Conservation (phyloP, 495 filamentous ascomycete genomes). For the Platismatia glauca region DNA sequence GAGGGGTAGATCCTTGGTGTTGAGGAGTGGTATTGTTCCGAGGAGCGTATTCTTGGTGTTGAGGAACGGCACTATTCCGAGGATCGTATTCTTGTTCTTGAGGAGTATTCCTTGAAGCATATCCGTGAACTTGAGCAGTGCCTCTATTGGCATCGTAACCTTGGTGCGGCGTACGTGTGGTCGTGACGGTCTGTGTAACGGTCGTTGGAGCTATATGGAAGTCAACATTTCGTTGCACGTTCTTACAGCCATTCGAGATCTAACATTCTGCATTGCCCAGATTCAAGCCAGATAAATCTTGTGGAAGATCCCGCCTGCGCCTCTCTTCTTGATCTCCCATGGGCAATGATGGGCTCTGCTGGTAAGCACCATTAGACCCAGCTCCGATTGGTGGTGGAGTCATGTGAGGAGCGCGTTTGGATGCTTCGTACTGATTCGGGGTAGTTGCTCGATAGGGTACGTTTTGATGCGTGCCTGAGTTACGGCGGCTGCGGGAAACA, state of each 20-base stretch:
- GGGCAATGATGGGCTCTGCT: slow-evolving; percentile 4
- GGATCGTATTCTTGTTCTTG: background rate
- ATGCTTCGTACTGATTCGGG: slow-evolving; percentile 3
- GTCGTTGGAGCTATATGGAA: slow-evolving; percentile 10
- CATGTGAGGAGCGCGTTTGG: slow-evolving; percentile 2
- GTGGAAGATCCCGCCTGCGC: slow-evolving; percentile 10
- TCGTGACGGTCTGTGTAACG: slow-evolving; percentile 4
- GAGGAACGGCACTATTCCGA: background rate
- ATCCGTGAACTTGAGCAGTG: background rate
- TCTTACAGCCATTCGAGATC: background rate
- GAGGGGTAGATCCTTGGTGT: background rate
- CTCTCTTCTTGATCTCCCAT: slow-evolving; percentile 1
- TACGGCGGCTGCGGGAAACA: slow-evolving; percentile 11
- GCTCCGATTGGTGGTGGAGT: background rate
- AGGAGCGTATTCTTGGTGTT: background rate
- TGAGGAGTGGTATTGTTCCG: background rate
- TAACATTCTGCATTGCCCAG: slow-evolving; percentile 11
- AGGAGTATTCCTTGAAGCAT: background rate
- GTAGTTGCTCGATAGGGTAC: slow-evolving; percentile 4
- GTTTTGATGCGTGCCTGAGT: slow-evolving; percentile 10
- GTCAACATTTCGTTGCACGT: background rate
- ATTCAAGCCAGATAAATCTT: slow-evolving; percentile 12
- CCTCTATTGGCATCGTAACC: background rate
- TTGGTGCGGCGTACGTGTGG: background rate
- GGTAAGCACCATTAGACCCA: slow-evolving; percentile 1